Evolutionary conservation across 768 basidiomycete species (phyloP).

Genomic region (Amanita pallidorosea): DNA sequence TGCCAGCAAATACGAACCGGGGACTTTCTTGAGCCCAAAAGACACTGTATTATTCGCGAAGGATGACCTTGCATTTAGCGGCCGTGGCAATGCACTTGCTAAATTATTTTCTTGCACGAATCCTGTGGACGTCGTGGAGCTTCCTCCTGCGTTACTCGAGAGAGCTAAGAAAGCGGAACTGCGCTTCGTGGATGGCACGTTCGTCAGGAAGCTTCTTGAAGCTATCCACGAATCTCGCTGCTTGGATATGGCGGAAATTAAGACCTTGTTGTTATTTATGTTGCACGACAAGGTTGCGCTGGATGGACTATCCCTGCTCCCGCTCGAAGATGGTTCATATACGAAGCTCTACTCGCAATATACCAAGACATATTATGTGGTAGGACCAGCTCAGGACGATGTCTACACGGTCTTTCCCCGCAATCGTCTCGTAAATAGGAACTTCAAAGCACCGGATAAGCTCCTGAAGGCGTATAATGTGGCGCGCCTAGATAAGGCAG

Average conservation of each 20-base stretch:
- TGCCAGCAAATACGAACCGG: conserved; percentile 12
- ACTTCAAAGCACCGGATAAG: conserved; percentile 10
- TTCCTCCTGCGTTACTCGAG: conserved; percentile 12
- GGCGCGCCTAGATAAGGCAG: conserved; percentile 6
- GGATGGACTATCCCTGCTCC: conserved; percentile 22
- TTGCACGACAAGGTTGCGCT: conserved; percentile 9
- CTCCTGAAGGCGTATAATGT: conserved; percentile 18
- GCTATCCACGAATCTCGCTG: conserved; percentile 5
- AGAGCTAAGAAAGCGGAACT: conserved; percentile 12
- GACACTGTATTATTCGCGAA: conserved; percentile 15
- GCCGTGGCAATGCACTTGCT: conserved; percentile 7
- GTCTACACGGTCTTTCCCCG: conserved; percentile 13
- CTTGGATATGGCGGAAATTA: conserved; percentile 12
- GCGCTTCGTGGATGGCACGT: conserved; percentile 13
- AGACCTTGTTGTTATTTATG: conserved; percentile 18
- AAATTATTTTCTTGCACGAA: conserved; percentile 13
- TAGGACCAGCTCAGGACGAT: conserved; percentile 14
- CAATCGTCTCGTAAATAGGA: conserved; percentile 16
- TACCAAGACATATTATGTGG: conserved; percentile 12
- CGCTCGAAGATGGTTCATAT: conserved; percentile 22
- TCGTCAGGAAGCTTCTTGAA: conserved; percentile 13
- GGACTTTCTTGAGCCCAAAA: conserved; percentile 8
- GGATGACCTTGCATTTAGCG: conserved; percentile 10
- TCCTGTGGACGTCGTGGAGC: conserved; percentile 12
- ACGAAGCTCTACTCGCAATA: conserved; percentile 14